These are phyloP conservation scores for Macrophomina tecta DNA, from an alignment of 2,329 filamentous ascomycete genomes.

Conservation along the genomic window DNA sequence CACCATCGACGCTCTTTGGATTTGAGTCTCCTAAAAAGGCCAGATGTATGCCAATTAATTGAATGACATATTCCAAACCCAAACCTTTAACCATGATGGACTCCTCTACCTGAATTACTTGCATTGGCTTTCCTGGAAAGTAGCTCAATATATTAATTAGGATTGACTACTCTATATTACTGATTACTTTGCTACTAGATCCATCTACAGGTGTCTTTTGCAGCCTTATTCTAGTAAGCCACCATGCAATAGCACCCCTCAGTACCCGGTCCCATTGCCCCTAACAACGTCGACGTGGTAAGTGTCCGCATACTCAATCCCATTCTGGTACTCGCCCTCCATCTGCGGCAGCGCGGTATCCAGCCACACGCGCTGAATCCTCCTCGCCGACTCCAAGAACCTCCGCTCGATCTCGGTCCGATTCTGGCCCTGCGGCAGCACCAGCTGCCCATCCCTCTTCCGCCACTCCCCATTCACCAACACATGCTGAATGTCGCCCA, in stretches of 20 bases:
- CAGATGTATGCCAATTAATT: no score
- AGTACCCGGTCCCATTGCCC: conserved; percentile 30
- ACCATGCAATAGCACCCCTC: not conserved
- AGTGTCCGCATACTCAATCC: conserved; percentile 16
- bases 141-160: no score
- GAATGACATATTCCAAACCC: no score
- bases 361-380: conserved; percentile 34
- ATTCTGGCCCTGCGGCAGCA: conserved; percentile 32
- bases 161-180: no score
- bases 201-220: no score
- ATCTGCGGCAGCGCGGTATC: conserved; percentile 28
- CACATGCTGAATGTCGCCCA: conserved; percentile 60
- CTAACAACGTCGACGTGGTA: conserved; percentile 17
- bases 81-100: no score
- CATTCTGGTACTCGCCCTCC: conserved; percentile 25
- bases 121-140: no score
- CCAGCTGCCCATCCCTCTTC: conserved; percentile 53
- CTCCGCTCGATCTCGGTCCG: conserved; percentile 29
- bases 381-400: conserved; percentile 34
- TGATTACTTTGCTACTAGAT: no score
- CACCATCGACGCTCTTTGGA: no score
- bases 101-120: no score
- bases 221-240: no score
- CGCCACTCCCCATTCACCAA: conserved; percentile 57
- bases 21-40: no score